Percentiles rank a stretch among this genome's conserved stretches.
Conservation (phyloP, 768 basidiomycete genomes). For the Rhodotorula babjevae region DNA sequence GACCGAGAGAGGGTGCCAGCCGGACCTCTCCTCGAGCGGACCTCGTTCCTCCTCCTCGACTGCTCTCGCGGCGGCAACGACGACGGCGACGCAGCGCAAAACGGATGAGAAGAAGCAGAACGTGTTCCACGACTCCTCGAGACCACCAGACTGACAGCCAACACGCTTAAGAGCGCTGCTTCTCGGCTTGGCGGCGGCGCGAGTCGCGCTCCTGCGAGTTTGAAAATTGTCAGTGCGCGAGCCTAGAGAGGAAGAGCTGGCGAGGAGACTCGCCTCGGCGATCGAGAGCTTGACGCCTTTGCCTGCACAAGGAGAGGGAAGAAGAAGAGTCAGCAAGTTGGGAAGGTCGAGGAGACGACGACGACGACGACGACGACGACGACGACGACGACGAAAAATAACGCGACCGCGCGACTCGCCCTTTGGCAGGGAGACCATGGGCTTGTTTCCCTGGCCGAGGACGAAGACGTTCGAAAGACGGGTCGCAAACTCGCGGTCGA, state of each 20-base stretch:
- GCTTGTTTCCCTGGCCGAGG: constrained; percentile 89
- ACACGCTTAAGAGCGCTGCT: not conserved
- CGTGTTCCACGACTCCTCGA: not conserved
- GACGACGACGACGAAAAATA: no score
- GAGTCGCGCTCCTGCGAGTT: constrained; percentile 63
- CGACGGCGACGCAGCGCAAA: no score
- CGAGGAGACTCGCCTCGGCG: constrained; percentile 26
- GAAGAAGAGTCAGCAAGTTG: not conserved
- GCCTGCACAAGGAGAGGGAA: not conserved
- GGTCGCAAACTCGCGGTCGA: constrained; percentile 94
- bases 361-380: no score
- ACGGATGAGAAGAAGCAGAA: not conserved
- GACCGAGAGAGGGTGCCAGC: no score
- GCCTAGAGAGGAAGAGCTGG: no score
- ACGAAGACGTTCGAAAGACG: constrained; percentile 97
- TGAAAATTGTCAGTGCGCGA: not conserved
- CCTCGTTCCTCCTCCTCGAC: no score
- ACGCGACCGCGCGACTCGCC: constrained; percentile 5
- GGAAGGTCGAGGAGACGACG: no score
- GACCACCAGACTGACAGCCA: not conserved
- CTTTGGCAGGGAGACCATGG: constrained; percentile 73
- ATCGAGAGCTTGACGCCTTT: constrained; percentile 39
- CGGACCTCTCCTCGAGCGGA: no score
- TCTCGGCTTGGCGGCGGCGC: constrained; percentile 62
- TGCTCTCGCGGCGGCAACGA: no score